phyloP scores from a whole-genome alignment of 2,329 filamentous ascomycete species.

The Sporothrix brunneoviolacea region DNA sequence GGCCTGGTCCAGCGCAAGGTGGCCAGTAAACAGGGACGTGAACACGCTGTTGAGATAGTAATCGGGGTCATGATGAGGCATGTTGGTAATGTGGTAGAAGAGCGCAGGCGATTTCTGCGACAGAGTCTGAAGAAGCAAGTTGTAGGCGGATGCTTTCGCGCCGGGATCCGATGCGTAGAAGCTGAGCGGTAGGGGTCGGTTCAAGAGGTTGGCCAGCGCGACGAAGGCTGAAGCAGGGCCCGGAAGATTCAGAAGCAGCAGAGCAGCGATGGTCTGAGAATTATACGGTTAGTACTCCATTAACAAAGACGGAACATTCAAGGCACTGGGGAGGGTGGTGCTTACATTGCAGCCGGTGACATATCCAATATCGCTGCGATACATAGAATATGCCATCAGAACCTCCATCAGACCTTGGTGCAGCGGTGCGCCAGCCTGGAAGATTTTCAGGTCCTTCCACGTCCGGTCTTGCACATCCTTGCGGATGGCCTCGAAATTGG shows the following conservation, averaged over 20 bases:
- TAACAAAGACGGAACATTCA: too few species aligned
- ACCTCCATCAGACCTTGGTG: constrained; percentile 64
- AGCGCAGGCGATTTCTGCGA: constrained; percentile 57
- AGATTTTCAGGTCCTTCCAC: constrained; percentile 68
- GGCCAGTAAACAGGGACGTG: constrained; percentile 55
- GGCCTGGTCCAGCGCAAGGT: constrained; percentile 61
- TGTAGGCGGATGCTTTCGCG: constrained; percentile 64
- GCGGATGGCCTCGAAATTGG: constrained; percentile 58
- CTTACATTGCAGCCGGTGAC: constrained; percentile 68
- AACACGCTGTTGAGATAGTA: constrained; percentile 56
- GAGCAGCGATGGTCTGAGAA: constrained; percentile 66
- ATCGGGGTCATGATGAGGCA: constrained; percentile 41
- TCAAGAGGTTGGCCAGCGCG: constrained; percentile 68
- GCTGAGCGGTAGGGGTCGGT: constrained; percentile 65
- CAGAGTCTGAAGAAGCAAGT: constrained; percentile 61
- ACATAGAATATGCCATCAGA: constrained; percentile 72
- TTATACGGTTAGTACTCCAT: too few species aligned
- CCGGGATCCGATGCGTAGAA: constrained; percentile 65
- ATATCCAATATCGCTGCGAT: constrained; percentile 75
- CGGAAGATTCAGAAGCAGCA: constrained; percentile 66
- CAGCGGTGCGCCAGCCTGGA: constrained; percentile 58
- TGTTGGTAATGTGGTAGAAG: constrained; percentile 54
- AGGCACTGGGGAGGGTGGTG: too few species aligned
- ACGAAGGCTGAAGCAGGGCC: constrained; percentile 59
- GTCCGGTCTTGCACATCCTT: constrained; percentile 57